Evolutionary conservation across 2,329 filamentous ascomycete species (phyloP).

Genomic region (Sarocladium kiliense): DNA sequence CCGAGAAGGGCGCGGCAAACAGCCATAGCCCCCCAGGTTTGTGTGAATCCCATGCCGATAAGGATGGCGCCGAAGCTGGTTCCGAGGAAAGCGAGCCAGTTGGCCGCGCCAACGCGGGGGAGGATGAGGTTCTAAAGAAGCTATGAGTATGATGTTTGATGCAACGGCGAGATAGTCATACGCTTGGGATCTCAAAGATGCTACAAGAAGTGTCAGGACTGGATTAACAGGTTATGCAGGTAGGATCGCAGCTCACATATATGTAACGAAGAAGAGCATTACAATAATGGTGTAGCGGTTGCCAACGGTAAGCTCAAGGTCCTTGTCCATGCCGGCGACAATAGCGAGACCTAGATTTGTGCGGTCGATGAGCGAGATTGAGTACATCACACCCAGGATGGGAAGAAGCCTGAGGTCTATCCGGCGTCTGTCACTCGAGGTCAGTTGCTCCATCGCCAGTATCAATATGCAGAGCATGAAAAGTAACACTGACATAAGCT

Average conservation of each 20-base stretch:
- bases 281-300: slow-evolving; percentile 21
- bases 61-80: slow-evolving; percentile 1
- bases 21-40: background rate
- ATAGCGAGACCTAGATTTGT: slow-evolving; percentile 27
- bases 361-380: slow-evolving; percentile 22
- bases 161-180: background rate
- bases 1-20: background rate
- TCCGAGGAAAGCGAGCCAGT: slow-evolving; percentile 1
- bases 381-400: slow-evolving; percentile 23
- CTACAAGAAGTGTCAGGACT: background rate
- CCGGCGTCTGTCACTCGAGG: slow-evolving; percentile 15
- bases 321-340: slow-evolving; percentile 26
- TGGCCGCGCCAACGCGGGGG: background rate
- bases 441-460: background rate
- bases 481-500: background rate
- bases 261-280: slow-evolving; percentile 1
- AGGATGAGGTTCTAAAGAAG: background rate
- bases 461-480: background rate
- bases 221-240: background rate
- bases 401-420: slow-evolving; percentile 29
- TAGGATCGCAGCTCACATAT: background rate
- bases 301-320: slow-evolving; percentile 28
- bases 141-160: background rate
- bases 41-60: background rate
- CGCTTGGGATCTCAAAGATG: slow-evolving; percentile 2